Conservation (phyloP, 2,329 filamentous ascomycete species). For the Botrytis elliptica region DNA sequence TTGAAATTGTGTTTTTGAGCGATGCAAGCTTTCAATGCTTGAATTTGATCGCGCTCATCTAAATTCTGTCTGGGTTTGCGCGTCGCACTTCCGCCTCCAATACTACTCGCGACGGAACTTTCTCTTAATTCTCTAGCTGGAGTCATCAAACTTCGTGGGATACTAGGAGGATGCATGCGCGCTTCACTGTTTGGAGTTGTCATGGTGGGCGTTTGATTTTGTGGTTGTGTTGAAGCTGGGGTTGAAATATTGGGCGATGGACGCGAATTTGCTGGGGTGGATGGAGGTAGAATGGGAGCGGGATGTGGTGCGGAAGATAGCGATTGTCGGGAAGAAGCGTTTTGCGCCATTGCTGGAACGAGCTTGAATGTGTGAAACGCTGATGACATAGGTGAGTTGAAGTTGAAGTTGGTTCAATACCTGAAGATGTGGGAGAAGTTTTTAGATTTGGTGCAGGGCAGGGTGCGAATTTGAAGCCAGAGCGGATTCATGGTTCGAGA, state of each 20-base stretch:
- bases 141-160: slow-evolving; percentile 36
- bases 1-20: slow-evolving; percentile 37
- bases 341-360: slow-evolving; percentile 36
- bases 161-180: slow-evolving; percentile 38
- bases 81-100: slow-evolving; percentile 34
- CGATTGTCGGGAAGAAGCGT: slow-evolving; percentile 23
- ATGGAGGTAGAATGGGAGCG: slow-evolving; percentile 33
- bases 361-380: slow-evolving; percentile 39
- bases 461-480: slow-evolving; percentile 10
- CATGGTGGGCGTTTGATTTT: slow-evolving; percentile 28
- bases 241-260: slow-evolving; percentile 22
- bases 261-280: slow-evolving; percentile 33
- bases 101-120: slow-evolving; percentile 34
- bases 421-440: slow-evolving; percentile 10
- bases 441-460: slow-evolving; percentile 4
- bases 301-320: slow-evolving; percentile 23
- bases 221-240: slow-evolving; percentile 24
- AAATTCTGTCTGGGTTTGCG: slow-evolving; percentile 40
- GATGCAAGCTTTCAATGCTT: slow-evolving; percentile 38
- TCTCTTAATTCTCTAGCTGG: slow-evolving; percentile 38
- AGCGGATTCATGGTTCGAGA: slow-evolving; percentile 16
- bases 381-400: slow-evolving; percentile 28
- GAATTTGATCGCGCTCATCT: slow-evolving; percentile 38
- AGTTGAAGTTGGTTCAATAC: slow-evolving; percentile 3
- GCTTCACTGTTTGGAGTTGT: slow-evolving; percentile 32